Percentiles rank a stretch among this genome's conserved stretches.
These are phyloP conservation scores for Phaeosphaeria sp. DNA, from an alignment of 2,329 filamentous ascomycete genomes.

Conservation along the genomic window DNA sequence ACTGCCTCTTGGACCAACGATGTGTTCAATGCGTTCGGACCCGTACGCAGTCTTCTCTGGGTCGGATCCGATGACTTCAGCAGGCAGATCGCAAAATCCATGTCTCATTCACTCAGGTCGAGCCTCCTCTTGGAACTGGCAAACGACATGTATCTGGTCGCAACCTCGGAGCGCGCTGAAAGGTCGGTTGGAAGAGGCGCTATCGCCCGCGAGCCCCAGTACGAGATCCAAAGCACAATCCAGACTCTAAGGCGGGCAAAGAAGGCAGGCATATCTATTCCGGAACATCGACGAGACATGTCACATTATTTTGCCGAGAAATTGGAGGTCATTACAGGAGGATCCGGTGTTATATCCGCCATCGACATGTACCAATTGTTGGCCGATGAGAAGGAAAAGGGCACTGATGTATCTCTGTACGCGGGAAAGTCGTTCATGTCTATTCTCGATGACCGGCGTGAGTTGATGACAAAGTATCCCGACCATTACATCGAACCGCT, in stretches of 20 bases:
- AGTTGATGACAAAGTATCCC: background rate
- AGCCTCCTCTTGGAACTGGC: conserved; percentile 66
- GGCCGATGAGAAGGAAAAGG: conserved; percentile 22
- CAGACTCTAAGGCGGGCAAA: conserved; percentile 27
- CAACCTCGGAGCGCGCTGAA: conserved; percentile 14
- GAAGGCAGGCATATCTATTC: conserved; percentile 30
- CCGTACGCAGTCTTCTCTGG: conserved; percentile 81
- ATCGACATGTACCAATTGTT: conserved; percentile 27
- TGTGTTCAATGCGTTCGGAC: conserved; percentile 76
- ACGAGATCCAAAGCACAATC: conserved; percentile 36
- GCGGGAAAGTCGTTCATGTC: background rate
- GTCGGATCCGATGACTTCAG: conserved; percentile 66
- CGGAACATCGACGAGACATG: conserved; percentile 31
- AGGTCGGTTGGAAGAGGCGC: conserved; percentile 19
- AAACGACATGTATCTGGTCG: conserved; percentile 60
- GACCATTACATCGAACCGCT: background rate
- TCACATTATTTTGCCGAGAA: conserved; percentile 37
- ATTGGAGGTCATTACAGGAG: conserved; percentile 21
- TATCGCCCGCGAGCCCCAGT: conserved; percentile 34
- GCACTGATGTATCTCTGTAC: background rate
- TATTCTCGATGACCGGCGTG: background rate
- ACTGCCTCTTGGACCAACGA: conserved; percentile 63
- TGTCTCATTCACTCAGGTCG: conserved; percentile 63
- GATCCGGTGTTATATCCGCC: conserved; percentile 21
- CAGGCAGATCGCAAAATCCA: conserved; percentile 63